Percentiles rank a stretch among this genome's conserved stretches.
Evolutionary conservation across 2,329 filamentous ascomycete species (phyloP).

Genomic region (Fusarium dimerum): DNA sequence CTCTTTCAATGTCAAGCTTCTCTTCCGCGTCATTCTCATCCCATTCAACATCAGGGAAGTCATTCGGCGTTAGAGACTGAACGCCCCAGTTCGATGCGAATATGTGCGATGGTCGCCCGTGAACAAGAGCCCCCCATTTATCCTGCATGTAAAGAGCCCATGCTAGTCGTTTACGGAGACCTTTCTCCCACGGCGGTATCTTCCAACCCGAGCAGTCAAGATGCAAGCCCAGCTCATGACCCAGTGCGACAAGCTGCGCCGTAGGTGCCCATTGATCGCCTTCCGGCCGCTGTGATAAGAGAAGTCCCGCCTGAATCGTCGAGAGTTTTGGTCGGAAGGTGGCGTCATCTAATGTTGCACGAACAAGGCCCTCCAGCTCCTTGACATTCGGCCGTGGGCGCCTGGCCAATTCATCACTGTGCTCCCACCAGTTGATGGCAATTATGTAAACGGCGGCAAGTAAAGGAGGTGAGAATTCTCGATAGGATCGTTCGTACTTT

Average conservation of each 20-base stretch:
- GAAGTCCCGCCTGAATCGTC: constrained; percentile 74
- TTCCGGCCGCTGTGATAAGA: constrained; percentile 74
- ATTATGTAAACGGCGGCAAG: constrained; percentile 82
- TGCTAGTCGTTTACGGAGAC: constrained; percentile 78
- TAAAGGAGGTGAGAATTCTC: constrained; percentile 74
- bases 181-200: constrained; percentile 85
- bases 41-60: constrained; percentile 73
- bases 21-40: constrained; percentile 63
- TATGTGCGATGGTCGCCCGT: constrained; percentile 81
- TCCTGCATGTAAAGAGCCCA: constrained; percentile 96
- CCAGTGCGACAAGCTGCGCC: constrained; percentile 82
- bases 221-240: constrained; percentile 85
- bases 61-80: constrained; percentile 59
- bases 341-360: constrained; percentile 71
- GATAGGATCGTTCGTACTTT: constrained; percentile 71
- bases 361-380: constrained; percentile 72
- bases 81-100: constrained; percentile 76
- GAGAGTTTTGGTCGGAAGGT: constrained; percentile 82
- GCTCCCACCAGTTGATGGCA: constrained; percentile 85
- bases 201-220: constrained; percentile 86
- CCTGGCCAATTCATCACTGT: constrained; percentile 65
- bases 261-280: constrained; percentile 83
- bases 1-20: constrained; percentile 65
- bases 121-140: constrained; percentile 83
- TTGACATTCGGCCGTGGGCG: constrained; percentile 70